A percentile compares a stretch with the other conserved stretches of the same genome.
Conservation (phyloP, 108 stramenopile species). For the Skeletonema menzelii region DNA sequence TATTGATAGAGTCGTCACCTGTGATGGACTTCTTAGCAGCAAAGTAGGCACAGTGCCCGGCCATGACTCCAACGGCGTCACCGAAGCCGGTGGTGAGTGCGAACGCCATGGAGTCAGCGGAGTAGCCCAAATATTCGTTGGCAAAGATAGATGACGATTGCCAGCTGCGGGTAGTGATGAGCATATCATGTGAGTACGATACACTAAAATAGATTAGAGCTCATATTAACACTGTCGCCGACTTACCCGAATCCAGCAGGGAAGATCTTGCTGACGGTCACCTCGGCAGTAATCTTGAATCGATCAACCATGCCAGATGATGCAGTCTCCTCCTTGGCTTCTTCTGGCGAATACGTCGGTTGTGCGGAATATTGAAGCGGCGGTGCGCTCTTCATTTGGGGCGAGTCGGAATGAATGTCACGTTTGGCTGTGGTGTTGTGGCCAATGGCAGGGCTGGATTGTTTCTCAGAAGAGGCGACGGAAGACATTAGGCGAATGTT, state of each 20-base stretch:
- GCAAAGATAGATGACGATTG: constrained; percentile 75
- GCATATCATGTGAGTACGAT: constrained; percentile 2
- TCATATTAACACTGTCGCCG: background rate
- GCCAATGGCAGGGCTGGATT: background rate
- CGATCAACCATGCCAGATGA: constrained; percentile 33
- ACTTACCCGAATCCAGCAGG: constrained; percentile 77
- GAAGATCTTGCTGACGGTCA: constrained; percentile 83
- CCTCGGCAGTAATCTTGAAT: constrained; percentile 68
- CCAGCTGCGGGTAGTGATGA: constrained; percentile 39
- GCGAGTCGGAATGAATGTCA: constrained; percentile 9
- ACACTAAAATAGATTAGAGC: background rate
- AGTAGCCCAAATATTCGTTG: constrained; percentile 49
- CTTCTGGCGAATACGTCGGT: constrained; percentile 5
- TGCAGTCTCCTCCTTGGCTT: background rate
- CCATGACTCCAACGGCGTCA: constrained; percentile 70
- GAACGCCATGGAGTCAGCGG: constrained; percentile 63
- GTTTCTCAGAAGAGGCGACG: background rate
- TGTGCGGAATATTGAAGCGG: background rate
- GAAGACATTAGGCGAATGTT: background rate
- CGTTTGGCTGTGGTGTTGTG: constrained; percentile 4
- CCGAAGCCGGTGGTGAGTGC: constrained; percentile 75
- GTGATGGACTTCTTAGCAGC: constrained; percentile 57
- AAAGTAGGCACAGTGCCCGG: constrained; percentile 68
- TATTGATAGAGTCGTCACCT: constrained; percentile 45
- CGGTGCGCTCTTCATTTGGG: background rate